Evolutionary conservation across 805 yeast genomes (phyloP), one percentile per base, ranked within the genome.

Genomic region (Zygoascus biomembranicola): DNA sequence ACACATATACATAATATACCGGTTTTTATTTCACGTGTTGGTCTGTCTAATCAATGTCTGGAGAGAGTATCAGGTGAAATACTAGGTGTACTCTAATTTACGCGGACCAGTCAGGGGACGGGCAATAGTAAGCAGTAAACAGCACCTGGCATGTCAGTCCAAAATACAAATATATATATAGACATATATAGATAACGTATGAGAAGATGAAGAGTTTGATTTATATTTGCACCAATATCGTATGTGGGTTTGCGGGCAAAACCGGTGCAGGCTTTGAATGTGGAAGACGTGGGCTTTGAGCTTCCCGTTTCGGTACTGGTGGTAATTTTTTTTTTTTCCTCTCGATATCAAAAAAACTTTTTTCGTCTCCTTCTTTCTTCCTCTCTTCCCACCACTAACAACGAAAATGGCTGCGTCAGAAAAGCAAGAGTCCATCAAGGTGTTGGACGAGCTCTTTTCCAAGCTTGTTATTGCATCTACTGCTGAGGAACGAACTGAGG

Each of bases 371-470:
- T 11, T 10, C 19, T 47, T 47, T 47, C 31, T n/a, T 46, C 26
- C 11, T 31, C 32, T 46, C 49, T 32, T 46, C 49, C 16, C 26
- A 46, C 49, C 41, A 26, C 37, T 46, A 14, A 11, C 23, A 16
- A 20, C 18, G 41, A 52, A 18, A 47, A 58, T 59, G 61, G 56
- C 62, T 50, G 57, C 57, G 43, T 47, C 51, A 37, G 61, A 59
- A 54, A 50, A 52, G 43, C 55, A 51, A 47, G 59, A 51, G 50
- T 59, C 75, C 55, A 64, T 70, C 58, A 59, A 90, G 77, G 96
- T 90, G 75, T 85, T 92, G 74, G 79, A 85, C 72, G 96, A 94
- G 79, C 86, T 94, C 72, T 88, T 94, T 78, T 79, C 85, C 76
- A 89, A 89, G 80, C 82, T 94, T 70, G 75, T 92, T 70, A 88